phyloP scores from a whole-genome alignment of 1,284 basidiomycete genomes.

The Ustilago curta region DNA sequence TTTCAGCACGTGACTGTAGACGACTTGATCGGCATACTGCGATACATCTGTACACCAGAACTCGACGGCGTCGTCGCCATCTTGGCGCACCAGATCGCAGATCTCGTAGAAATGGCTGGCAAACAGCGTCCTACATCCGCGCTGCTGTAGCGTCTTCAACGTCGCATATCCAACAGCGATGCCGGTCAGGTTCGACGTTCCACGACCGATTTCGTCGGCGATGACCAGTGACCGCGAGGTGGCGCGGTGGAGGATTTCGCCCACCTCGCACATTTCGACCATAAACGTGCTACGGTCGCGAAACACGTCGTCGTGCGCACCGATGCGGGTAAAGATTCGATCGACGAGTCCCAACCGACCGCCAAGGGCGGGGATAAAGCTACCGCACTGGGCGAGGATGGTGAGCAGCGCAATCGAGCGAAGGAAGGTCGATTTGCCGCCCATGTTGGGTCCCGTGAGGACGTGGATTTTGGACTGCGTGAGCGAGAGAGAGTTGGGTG shows the following conservation, averaged over 20 bases:
- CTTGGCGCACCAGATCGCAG: constrained; percentile 75
- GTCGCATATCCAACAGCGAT: constrained; percentile 92
- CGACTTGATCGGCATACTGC: constrained; percentile 74
- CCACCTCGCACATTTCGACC: constrained; percentile 73
- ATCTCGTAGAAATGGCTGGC: constrained; percentile 98
- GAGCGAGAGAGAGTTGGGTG: constrained; percentile 78
- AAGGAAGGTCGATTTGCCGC: constrained; percentile 88
- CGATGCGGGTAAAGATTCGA: constrained; percentile 91
- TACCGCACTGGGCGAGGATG: constrained; percentile 91
- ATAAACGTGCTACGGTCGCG: constrained; percentile 93
- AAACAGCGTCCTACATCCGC: constrained; percentile 85
- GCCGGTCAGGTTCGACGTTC: constrained; percentile 91
- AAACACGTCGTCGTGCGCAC: constrained; percentile 94
- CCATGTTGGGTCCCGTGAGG: constrained; percentile 97
- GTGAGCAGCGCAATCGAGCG: constrained; percentile 90
- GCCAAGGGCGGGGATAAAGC: constrained; percentile 89
- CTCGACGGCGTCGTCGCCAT: constrained; percentile 71
- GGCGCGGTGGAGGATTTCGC: constrained; percentile 77
- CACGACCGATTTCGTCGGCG: constrained; percentile 84
- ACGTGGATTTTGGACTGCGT: constrained; percentile 73
- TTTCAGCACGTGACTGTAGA: constrained; percentile 83
- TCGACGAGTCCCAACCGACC: constrained; percentile 89
- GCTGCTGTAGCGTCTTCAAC: constrained; percentile 83
- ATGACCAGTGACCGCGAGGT: constrained; percentile 58
- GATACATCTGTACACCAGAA: constrained; percentile 93